Percentiles rank a stretch among this genome's conserved stretches.
phyloP scores from a whole-genome alignment of 306 rosid species.

The Arachis hypogaea region DNA sequence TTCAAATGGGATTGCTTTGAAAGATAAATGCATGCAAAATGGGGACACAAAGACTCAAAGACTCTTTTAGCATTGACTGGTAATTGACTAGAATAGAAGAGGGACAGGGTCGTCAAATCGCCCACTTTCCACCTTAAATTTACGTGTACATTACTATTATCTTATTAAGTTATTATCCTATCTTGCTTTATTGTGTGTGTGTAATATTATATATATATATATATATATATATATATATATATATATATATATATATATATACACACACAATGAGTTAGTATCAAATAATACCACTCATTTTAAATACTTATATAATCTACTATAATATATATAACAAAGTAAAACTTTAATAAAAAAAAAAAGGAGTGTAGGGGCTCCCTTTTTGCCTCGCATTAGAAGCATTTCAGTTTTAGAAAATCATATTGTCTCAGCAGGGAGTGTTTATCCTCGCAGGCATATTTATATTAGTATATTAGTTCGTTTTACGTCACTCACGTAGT shows the following conservation, averaged over 20 bases:
- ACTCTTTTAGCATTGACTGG: conserved; percentile 42
- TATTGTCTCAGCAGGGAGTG: not conserved
- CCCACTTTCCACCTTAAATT: conserved; percentile 63
- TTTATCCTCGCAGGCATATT: conserved; percentile 3
- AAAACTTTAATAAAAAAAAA: conserved; percentile 21
- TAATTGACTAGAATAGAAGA: conserved; percentile 41
- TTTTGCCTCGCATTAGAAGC: conserved; percentile 43
- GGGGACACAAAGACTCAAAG: conserved; percentile 33
- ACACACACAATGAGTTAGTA: no score
- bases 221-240: no score
- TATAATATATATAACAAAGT: conserved; percentile 28
- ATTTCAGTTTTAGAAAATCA: conserved; percentile 7
- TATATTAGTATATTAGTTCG: not conserved
- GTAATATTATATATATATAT: no score
- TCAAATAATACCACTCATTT: no score
- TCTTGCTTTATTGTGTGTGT: conserved; percentile 26
- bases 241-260: no score
- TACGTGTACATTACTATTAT: conserved; percentile 49
- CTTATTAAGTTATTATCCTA: conserved; percentile 27
- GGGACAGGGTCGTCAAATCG: conserved; percentile 39
- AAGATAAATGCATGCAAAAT: conserved; percentile 31
- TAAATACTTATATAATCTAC: no score
- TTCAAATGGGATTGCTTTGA: conserved; percentile 25
- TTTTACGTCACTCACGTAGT: no score
- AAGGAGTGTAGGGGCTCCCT: conserved; percentile 13